Base-by-base conservation (phyloP, 192 early-diverging fungal genomes). In the Linnemannia hyalina region DNA sequence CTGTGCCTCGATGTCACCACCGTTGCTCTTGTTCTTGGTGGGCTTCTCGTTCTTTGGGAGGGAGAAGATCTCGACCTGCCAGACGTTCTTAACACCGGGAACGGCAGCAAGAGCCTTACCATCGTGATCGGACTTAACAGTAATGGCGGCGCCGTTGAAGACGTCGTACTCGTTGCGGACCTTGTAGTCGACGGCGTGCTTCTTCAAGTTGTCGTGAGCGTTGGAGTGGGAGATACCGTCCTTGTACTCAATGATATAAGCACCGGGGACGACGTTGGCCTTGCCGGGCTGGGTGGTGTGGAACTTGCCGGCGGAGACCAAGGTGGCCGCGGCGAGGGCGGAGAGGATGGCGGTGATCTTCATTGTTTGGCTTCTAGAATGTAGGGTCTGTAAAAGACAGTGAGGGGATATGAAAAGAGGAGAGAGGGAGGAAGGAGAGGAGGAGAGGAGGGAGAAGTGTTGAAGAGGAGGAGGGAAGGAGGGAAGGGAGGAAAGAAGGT, bases 131-230 rank as follows among this genome's bases (percentile, higher is more conserved):
- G 85, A 81, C 15, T 88, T 78, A 38, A 91, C 85, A 3, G 63
- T 80, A 40, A 93, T 68, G 35, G 92, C 85, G 36, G 90, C 85
- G 10, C 90, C 88, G 74, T 90, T 89, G 41, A 93, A 89, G 47
- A 88, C 41, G 41, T 88, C 73, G 70, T 88, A 92, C 79, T 92
- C 88, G 44, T 93, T 81, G 42, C 84, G 84, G 76, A 86, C 75
- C 72, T 86, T 76, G 79, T 76, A 86, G 47, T 80, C 76, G 16
- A 86, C 40, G 36, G 71, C 72, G 63, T 57, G 73, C 42, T 70
- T 52, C 29, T 76, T 86, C 35, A 86, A n/a, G 55, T 68, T 60
- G 32, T 86, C 47, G 46, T 77, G 84, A 38, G 84, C 84, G 8
- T 68, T 70, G 29, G 18, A 6, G 52, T 57, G 79, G 11, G 40